Evolutionary conservation across 129 eudicot genomes (phyloP), one percentile per base, ranked within the genome.

Genomic region (Heracleum sosnowskyi): DNA sequence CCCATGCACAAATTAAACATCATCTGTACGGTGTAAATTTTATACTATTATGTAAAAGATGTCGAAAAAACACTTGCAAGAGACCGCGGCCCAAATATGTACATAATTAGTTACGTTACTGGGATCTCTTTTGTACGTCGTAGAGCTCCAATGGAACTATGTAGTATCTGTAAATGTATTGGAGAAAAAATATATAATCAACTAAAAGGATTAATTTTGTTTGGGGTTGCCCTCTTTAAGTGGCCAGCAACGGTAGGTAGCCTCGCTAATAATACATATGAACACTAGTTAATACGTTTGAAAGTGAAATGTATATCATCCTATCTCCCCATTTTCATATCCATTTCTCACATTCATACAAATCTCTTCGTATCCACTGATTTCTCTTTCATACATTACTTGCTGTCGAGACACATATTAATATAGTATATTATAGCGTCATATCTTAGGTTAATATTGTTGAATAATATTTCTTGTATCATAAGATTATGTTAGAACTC

Each of bases 191-290:
- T 26, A 31, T 4, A 16, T 29, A 34, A 69, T 33, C 11, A 16
- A 5, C 1, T 7, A 16, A 5, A 3, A 17, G 18, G n/a, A 35
- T 0, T 31, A 4, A 34, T 35, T 12, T 29, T 69, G 26, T 17
- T 69, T 35, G n/a, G 33, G 36, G n/a, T 18, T 16, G 44, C 12
- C 5, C 6, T 69, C n/a, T 33, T 69, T 1, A 69, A 69, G 74
- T 35, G 24, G 74, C 16, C 74, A 36, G 74, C 74, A 34, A 35
- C 36, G 42, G 74, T 36, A 33, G 74, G 74, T 36, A 36, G 74
- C 39, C 73, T 31, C 41, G 16, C 73, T 41, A 68, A 13, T 68
- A 18, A 69, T 34, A 36, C 40, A 69, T 34, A 35, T 16, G 11
- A 69, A 69, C 40, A 16, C 29, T 36, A 17, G 12, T 69, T 34